phyloP scores from a whole-genome alignment of 1,139 yeast genomes.

The Pichia sp. region DNA sequence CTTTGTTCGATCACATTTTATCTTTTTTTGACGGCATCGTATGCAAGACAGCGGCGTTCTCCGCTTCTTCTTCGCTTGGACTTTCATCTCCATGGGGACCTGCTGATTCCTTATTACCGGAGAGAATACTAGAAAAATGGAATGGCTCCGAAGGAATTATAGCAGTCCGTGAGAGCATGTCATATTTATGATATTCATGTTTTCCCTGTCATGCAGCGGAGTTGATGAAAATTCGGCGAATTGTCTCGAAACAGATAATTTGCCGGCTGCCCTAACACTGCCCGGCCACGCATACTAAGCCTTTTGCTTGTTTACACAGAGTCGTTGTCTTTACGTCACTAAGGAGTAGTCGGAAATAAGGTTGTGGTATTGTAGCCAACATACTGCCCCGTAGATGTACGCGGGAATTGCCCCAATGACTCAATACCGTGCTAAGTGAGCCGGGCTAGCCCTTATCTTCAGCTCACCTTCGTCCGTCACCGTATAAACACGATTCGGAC shows the following conservation, averaged over 20 bases:
- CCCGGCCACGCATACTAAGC: no score
- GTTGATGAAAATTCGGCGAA: background rate
- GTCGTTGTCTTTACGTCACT: no score
- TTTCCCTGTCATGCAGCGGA: background rate
- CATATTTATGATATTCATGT: background rate
- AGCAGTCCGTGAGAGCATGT: background rate
- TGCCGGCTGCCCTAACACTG: background rate
- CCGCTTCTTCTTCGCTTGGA: constrained; percentile 18
- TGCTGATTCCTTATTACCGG: background rate
- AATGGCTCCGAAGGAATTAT: background rate
- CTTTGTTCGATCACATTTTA: constrained; percentile 31
- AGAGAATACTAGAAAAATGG: background rate
- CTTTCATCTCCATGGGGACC: background rate
- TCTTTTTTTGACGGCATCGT: constrained; percentile 29
- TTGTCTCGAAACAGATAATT: background rate
- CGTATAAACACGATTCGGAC: no score
- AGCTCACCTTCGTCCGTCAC: no score
- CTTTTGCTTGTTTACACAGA: no score
- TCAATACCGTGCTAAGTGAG: no score
- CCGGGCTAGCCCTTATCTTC: no score
- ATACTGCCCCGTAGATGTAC: no score
- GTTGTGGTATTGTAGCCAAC: no score
- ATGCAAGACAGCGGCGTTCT: constrained; percentile 33
- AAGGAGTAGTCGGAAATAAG: no score
- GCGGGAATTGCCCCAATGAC: no score